Base-by-base conservation (phyloP, 2,329 filamentous ascomycete species). In the Xylariaceae sp. region DNA sequence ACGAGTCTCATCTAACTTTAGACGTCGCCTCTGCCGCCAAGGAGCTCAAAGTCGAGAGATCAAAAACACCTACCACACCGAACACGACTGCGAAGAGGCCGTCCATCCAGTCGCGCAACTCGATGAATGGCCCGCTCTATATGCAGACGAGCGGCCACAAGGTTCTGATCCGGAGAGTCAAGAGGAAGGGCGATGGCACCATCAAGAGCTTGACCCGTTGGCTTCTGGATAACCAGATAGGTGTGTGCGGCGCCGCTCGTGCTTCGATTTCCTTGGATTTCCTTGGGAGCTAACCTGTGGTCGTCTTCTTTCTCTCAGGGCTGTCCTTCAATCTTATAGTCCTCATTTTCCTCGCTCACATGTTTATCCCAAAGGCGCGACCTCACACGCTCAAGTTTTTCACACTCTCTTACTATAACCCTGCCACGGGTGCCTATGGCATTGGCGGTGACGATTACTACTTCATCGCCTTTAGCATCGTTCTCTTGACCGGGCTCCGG, bases 381-480 rank as follows among this genome's bases (percentile, higher is more conserved):
- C 69, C 75, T 37, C 80, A 85, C 56, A 94, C 88, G n/a, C 73
- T 75, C 56, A 92, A 89, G 53, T 95, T 95, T 70, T 88, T 94
- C 66, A 76, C 79, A 40, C 75, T 96, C 42, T 89, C 86, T 41
- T 92, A 97, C 68, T 81, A 83, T 63, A 85, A 90, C 59, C 65
- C 78, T 0, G 58, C 68, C 6, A 78, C 80, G 1, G 81, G 78
- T 31, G 66, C 75, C 44, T 97, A 95, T 63, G 77, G 76, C 32
- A 76, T 83, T 50, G 90, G 92, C 45, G 74, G 72, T 60, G 82
- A 94, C 56, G 92, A 98, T 64, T 68, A 78, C 47, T 84, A 83
- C 60, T 78, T 89, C 55, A 81, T 96, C 32, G 59, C 76, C 9
- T 83, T 85, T 57, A 90, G 83, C 69, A 77, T 94, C 51, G 72